These are phyloP conservation scores for Scheffersomyces coipomensis DNA, from an alignment of 805 yeast genomes.

Conservation along the genomic window DNA sequence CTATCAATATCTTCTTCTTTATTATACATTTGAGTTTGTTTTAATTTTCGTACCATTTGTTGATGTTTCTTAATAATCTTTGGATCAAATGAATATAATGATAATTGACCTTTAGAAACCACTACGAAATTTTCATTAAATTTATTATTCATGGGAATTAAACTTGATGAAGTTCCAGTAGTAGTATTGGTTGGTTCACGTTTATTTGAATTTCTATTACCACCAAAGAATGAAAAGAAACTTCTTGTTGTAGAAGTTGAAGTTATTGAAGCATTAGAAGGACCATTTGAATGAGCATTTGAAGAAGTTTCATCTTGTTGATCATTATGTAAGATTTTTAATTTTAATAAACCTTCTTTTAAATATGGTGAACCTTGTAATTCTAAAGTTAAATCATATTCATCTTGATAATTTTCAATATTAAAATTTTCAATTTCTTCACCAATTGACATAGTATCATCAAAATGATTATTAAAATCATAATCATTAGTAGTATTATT, in stretches of 20 bases:
- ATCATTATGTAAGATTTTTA: slow-evolving; percentile 37
- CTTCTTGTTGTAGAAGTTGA: slow-evolving; percentile 16
- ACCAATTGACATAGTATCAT: background rate
- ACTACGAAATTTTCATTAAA: slow-evolving; percentile 57
- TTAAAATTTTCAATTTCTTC: slow-evolving; percentile 33
- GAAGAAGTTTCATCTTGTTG: slow-evolving; percentile 25
- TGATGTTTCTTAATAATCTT: slow-evolving; percentile 41
- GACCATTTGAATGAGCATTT: slow-evolving; percentile 1
- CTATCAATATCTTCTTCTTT: slow-evolving; percentile 15
- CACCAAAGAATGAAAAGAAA: slow-evolving; percentile 27
- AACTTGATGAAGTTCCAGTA: slow-evolving; percentile 4
- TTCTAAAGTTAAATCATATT: slow-evolving; percentile 60
- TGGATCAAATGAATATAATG: slow-evolving; percentile 54
- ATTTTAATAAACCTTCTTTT: slow-evolving; percentile 65
- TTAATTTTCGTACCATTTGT: slow-evolving; percentile 22
- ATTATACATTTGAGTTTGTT: slow-evolving; percentile 13
- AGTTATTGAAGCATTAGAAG: slow-evolving; percentile 11
- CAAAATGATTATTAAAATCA: slow-evolving; percentile 9
- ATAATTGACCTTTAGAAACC: slow-evolving; percentile 64
- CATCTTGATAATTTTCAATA: slow-evolving; percentile 42
- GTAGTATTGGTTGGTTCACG: slow-evolving; percentile 3
- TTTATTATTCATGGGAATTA: slow-evolving; percentile 22
- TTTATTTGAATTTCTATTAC: slow-evolving; percentile 6
- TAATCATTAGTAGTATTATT: slow-evolving; percentile 8
- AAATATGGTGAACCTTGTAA: slow-evolving; percentile 75